Evolutionary conservation across 768 basidiomycete genomes (phyloP), one percentile per base, ranked within the genome.

Genomic region (Tulasnella sp.): DNA sequence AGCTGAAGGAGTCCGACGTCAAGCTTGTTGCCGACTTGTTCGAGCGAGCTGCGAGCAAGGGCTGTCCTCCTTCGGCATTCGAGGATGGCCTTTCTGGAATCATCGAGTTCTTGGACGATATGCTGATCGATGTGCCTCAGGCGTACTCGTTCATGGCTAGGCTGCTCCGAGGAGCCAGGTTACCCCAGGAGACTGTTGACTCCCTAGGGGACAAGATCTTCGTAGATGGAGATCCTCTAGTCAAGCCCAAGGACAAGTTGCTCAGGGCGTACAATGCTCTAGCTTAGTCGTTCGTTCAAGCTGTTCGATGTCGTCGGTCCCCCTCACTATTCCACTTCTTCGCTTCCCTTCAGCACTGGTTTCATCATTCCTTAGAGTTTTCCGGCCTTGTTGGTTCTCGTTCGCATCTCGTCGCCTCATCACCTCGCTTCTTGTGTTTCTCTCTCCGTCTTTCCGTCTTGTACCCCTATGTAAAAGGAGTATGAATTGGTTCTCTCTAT

Each of bases 1-100:
- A 97, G 85, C 89, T 91, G 82, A 98, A 96, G 87, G 91, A 93
- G 84, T 89, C 90, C 6, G 94, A 96, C 82, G 94, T 94, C 50
- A 88, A 90, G 83, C 88, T 98, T 46, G 93, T 96, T 28, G 90
- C 91, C 7, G 89, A 93, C 77, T 90, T 97, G 83, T 95, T 97
- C 86, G 85, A 86, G 14, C 89, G 89, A 78, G 91, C 91, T 14
- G 86, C 88, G 69, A 20, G 54, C 54, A 93, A 92, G 86, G 88
- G 87, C n/a, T n/a, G n/a, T n/a, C n/a, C n/a, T n/a, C n/a, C n/a
- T n/a, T n/a, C n/a, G n/a, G n/a, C n/a, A n/a, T n/a, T n/a, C n/a
- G n/a, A n/a, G n/a, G n/a, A n/a, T n/a, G n/a, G n/a, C n/a, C n/a
- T n/a, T n/a, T n/a, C n/a, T n/a, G n/a, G n/a, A n/a, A n/a, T n/a